Conservation (phyloP, 2,329 filamentous ascomycete genomes). For the Sporothrix protearum region DNA sequence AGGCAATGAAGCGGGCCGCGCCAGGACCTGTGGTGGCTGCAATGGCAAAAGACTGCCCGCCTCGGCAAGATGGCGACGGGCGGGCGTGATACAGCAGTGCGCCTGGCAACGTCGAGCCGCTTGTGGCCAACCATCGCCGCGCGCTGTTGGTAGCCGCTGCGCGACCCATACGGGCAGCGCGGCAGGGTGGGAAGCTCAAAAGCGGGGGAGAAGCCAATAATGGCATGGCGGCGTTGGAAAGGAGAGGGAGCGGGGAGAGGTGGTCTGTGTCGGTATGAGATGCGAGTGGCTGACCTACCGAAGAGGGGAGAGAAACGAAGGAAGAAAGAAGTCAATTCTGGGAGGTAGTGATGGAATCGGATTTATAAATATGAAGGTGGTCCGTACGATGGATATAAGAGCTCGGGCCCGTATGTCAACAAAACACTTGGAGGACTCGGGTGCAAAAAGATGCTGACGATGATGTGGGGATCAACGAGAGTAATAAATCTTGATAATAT, state of each 20-base stretch:
- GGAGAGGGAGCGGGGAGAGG: too few species aligned
- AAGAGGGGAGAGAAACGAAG: background rate
- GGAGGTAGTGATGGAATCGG: background rate
- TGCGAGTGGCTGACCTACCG: background rate
- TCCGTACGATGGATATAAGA: background rate
- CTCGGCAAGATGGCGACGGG: conserved; percentile 10
- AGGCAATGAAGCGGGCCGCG: conserved; percentile 12
- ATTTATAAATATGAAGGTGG: background rate
- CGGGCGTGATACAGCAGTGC: conserved; percentile 13
- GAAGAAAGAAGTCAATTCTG: background rate
- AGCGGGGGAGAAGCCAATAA: conserved; percentile 8
- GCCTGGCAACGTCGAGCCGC: background rate
- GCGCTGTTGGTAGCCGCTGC: background rate
- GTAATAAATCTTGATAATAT: background rate
- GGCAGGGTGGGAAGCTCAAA: background rate
- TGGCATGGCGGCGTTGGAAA: background rate
- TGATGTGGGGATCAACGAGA: background rate
- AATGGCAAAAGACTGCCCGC: background rate
- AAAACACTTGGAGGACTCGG: background rate
- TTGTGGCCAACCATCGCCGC: conserved; percentile 12
- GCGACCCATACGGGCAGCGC: background rate
- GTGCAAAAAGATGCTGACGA: background rate
- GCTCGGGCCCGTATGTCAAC: background rate
- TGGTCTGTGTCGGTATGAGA: background rate
- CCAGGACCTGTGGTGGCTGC: background rate